These are phyloP conservation scores for Meyerozyma smithsonii DNA, from an alignment of 1,139 yeast species.

Conservation along the genomic window DNA sequence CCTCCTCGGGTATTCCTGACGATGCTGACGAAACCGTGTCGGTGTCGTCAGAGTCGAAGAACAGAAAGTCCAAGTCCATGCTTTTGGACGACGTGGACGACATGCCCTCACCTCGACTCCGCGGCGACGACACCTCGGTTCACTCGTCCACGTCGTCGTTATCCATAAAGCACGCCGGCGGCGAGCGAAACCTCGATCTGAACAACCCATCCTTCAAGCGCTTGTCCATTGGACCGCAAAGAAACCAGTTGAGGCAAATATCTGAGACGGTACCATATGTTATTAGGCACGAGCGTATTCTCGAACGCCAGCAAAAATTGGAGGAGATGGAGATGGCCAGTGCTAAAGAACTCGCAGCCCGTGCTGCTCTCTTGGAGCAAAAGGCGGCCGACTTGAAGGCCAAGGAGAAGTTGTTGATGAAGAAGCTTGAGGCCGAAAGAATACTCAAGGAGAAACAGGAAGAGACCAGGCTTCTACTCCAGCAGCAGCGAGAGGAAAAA, in stretches of 20 bases:
- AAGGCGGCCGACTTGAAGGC: slow-evolving; percentile 71
- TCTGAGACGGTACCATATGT: slow-evolving; percentile 82
- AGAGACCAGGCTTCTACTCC: slow-evolving; percentile 7
- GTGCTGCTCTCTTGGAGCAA: slow-evolving; percentile 73
- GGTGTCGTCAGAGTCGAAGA: slow-evolving; percentile 19
- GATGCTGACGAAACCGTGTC: slow-evolving; percentile 16
- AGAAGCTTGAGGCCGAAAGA: slow-evolving; percentile 27
- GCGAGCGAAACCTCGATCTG: slow-evolving; percentile 27
- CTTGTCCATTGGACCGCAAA: slow-evolving; percentile 56
- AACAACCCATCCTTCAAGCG: slow-evolving; percentile 49
- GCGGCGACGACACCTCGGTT: slow-evolving; percentile 26
- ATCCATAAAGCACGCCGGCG: slow-evolving; percentile 14
- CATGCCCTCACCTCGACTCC: slow-evolving; percentile 27
- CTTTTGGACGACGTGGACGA: slow-evolving; percentile 29
- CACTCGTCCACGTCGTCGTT: slow-evolving; percentile 30
- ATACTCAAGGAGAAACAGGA: slow-evolving; percentile 6
- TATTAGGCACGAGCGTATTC: slow-evolving; percentile 66
- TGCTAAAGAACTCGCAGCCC: slow-evolving; percentile 63
- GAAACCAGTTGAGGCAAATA: slow-evolving; percentile 66
- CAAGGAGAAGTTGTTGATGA: slow-evolving; percentile 52
- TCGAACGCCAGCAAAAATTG: slow-evolving; percentile 70
- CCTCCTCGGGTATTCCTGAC: slow-evolving; percentile 13
- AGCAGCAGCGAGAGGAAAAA: slow-evolving; percentile 1
- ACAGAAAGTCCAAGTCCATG: slow-evolving; percentile 31
- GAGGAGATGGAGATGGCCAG: slow-evolving; percentile 76